Percentiles rank a stretch among this genome's conserved stretches.
phyloP scores from a whole-genome alignment of 345 rosid species.

The Combretum micranthum region DNA sequence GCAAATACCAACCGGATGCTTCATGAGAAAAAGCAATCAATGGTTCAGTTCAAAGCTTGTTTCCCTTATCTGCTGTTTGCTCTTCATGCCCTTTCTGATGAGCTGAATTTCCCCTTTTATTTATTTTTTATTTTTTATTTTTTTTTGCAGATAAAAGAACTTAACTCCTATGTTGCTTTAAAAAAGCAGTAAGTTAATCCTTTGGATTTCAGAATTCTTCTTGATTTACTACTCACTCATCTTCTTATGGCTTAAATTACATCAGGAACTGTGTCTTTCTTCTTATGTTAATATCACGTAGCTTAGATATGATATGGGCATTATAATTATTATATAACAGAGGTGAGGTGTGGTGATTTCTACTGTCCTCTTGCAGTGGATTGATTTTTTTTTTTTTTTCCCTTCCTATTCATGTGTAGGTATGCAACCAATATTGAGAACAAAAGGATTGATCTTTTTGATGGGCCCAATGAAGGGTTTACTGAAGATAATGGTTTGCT shows the following conservation, averaged over 20 bases:
- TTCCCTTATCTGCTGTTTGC: not conserved
- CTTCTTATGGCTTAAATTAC: not conserved
- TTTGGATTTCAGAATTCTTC: not conserved
- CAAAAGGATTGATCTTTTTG: slow-evolving; percentile 87
- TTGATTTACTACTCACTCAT: not conserved
- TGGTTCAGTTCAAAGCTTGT: slow-evolving; percentile 33
- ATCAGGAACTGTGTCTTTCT: not conserved
- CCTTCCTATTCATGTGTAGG: slow-evolving; percentile 24
- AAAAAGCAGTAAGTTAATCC: slow-evolving; percentile 14
- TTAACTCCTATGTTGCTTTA: slow-evolving; percentile 19
- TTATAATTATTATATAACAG: no score
- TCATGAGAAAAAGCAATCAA: slow-evolving; percentile 78
- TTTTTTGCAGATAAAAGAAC: slow-evolving; percentile 21
- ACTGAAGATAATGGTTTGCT: slow-evolving; percentile 77
- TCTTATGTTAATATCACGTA: no score
- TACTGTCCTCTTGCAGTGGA: no score
- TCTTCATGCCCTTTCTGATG: not conserved
- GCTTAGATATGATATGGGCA: no score
- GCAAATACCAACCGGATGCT: slow-evolving; percentile 55
- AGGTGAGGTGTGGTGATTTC: no score
- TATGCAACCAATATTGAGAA: slow-evolving; percentile 68
- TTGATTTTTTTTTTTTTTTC: not conserved
- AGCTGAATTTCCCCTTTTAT: not conserved
- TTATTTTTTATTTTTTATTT: not conserved
- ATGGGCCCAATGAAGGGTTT: slow-evolving; percentile 73